Percentiles rank a stretch among this genome's conserved stretches.
These are phyloP conservation scores for Rhynchospora pubera DNA, from an alignment of 176 grass and related monocot genomes.

Conservation along the genomic window DNA sequence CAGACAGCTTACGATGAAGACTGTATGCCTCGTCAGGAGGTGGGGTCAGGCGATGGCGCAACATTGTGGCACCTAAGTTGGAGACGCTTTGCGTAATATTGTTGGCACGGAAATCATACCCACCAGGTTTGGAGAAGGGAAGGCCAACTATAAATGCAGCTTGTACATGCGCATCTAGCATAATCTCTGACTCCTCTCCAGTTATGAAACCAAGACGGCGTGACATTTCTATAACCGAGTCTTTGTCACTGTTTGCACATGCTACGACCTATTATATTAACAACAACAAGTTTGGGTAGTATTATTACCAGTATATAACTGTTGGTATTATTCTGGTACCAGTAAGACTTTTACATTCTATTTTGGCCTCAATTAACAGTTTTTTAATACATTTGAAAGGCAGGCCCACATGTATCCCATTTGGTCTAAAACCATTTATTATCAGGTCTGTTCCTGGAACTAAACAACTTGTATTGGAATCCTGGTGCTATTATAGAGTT, in stretches of 20 bases:
- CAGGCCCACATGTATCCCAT: not conserved
- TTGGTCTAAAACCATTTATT: not conserved
- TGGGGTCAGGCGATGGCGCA: constrained; percentile 79
- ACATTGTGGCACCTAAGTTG: constrained; percentile 83
- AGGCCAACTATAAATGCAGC: constrained; percentile 72
- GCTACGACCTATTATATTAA: constrained; percentile 55
- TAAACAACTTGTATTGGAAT: not conserved
- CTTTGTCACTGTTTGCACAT: constrained; percentile 75
- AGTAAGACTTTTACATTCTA: not conserved
- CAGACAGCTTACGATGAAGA: constrained; percentile 89
- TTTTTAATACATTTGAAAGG: not conserved
- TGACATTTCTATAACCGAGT: constrained; percentile 68
- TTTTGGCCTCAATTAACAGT: not conserved
- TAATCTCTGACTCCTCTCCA: constrained; percentile 67
- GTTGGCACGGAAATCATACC: constrained; percentile 57
- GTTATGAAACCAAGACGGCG: constrained; percentile 80
- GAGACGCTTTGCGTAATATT: constrained; percentile 81
- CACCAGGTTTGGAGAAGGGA: constrained; percentile 65
- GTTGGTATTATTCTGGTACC: not conserved
- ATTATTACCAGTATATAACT: not conserved
- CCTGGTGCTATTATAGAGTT: not conserved
- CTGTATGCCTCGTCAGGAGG: constrained; percentile 91
- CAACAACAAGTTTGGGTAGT: not conserved
- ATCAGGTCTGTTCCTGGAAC: not conserved
- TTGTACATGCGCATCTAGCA: constrained; percentile 88